Conservation (phyloP, 176 grass and related monocot genomes). For the Melocanna baccifera region DNA sequence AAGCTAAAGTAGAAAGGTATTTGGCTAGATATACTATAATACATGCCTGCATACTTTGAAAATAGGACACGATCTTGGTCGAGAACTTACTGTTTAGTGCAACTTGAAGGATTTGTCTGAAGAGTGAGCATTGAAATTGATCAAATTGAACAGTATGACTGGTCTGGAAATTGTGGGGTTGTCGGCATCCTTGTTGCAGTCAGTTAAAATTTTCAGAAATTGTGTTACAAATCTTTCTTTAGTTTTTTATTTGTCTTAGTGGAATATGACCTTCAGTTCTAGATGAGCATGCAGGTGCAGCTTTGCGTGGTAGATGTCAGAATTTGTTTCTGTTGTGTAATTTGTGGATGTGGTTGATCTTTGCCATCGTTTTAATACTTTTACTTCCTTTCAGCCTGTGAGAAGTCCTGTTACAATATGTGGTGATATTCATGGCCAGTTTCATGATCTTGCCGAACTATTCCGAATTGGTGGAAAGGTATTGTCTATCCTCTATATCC, state of each 20-base stretch:
- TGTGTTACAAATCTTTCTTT: not conserved
- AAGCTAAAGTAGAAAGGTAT: not conserved
- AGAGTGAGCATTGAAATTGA: not conserved
- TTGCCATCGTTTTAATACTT: not conserved
- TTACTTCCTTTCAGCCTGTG: constrained; percentile 49
- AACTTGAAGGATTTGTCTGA: not conserved
- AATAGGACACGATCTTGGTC: not conserved
- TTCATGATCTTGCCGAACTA: constrained; percentile 77
- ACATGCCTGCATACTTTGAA: not conserved
- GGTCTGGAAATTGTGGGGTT: not conserved
- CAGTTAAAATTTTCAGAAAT: not conserved
- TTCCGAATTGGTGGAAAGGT: constrained; percentile 78
- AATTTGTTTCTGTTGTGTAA: not conserved
- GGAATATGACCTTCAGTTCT: not conserved
- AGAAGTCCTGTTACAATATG: constrained; percentile 76
- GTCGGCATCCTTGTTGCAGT: not conserved
- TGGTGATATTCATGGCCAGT: constrained; percentile 80
- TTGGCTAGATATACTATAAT: not conserved
- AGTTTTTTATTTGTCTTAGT: not conserved
- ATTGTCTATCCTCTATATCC: not conserved
- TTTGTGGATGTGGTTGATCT: not conserved
- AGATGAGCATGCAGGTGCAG: not conserved
- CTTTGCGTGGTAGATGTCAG: not conserved
- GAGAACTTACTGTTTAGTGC: not conserved
- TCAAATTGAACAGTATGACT: not conserved